phyloP scores from a whole-genome alignment of 768 basidiomycete genomes.

The Paxillus ammoniavirescens region DNA sequence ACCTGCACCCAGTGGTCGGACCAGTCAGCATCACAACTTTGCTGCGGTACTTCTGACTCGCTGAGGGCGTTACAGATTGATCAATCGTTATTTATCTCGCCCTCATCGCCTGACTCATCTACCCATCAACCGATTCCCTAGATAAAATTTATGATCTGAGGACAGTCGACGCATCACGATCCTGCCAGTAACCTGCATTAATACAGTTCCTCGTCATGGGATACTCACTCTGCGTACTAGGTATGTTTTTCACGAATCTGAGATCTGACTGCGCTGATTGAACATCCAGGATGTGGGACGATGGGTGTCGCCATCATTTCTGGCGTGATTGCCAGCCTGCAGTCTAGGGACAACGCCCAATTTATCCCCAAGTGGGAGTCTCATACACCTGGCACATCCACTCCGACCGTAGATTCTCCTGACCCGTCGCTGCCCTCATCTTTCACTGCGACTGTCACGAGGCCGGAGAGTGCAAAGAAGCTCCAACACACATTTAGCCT shows the following conservation, averaged over 20 bases:
- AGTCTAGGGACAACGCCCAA: conserved; percentile 39
- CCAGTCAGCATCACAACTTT: too few relatives aligned
- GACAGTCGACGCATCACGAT: neutral
- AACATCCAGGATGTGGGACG: conserved; percentile 83
- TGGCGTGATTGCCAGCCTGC: conserved; percentile 84
- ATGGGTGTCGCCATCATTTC: conserved; percentile 97
- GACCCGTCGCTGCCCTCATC: conserved; percentile 74
- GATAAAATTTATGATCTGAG: too few relatives aligned
- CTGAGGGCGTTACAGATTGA: too few relatives aligned
- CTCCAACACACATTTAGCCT: conserved; percentile 59
- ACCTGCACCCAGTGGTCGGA: too few relatives aligned
- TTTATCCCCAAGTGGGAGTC: conserved; percentile 58
- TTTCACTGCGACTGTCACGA: conserved; percentile 86
- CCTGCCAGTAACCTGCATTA: neutral
- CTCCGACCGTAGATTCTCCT: conserved; percentile 50
- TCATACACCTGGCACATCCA: conserved; percentile 71
- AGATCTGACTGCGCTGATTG: conserved; percentile 15
- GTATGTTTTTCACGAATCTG: conserved; percentile 31
- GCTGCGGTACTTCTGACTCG: too few relatives aligned
- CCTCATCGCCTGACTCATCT: too few relatives aligned
- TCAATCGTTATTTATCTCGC: too few relatives aligned
- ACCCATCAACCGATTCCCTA: too few relatives aligned
- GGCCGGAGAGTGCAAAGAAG: conserved; percentile 69
- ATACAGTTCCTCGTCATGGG: conserved; percentile 54
- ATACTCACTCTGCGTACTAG: conserved; percentile 89